phyloP scores from a whole-genome alignment of 2,329 filamentous ascomycete genomes.

The Phyllosticta capitalensis region DNA sequence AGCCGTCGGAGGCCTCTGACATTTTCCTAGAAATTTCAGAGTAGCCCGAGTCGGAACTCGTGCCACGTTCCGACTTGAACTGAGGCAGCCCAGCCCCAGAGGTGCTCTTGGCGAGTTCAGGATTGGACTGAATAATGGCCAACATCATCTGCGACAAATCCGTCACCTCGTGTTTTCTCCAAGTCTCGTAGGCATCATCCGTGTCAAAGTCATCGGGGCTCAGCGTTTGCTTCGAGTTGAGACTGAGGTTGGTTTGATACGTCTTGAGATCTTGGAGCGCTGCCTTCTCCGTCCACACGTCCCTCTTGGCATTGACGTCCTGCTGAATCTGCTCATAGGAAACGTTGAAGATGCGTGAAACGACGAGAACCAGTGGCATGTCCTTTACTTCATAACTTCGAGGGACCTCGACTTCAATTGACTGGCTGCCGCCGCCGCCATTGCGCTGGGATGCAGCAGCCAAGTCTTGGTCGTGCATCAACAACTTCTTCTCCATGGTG shows the following conservation, averaged over 20 bases:
- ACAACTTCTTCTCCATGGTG: conserved; percentile 82
- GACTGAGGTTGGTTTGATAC: conserved; percentile 81
- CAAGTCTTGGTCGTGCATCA: conserved; percentile 89
- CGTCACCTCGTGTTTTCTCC: conserved; percentile 82
- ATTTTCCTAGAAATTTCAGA: conserved; percentile 38
- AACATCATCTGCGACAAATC: conserved; percentile 91
- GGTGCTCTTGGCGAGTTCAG: conserved; percentile 71
- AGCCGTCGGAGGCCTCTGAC: conserved; percentile 37
- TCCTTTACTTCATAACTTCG: conserved; percentile 90
- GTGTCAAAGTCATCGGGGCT: conserved; percentile 79
- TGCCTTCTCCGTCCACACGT: conserved; percentile 81
- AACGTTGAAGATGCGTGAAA: conserved; percentile 77
- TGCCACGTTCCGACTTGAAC: conserved; percentile 35
- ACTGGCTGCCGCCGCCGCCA: conserved; percentile 50
- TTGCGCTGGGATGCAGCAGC: conserved; percentile 50
- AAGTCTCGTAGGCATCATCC: conserved; percentile 77
- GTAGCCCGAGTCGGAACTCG: conserved; percentile 32
- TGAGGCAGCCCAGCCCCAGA: conserved; percentile 50
- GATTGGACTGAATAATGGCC: conserved; percentile 76
- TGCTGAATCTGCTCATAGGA: conserved; percentile 70
- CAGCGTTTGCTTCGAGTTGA: conserved; percentile 67
- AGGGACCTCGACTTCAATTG: conserved; percentile 72
- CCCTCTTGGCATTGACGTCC: conserved; percentile 74
- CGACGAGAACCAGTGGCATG: conserved; percentile 85
- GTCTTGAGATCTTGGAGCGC: conserved; percentile 85